Evolutionary conservation across 2,329 filamentous ascomycete species (phyloP), one percentile per base, ranked within the genome.

Genomic region (Zymoseptoria tritici): DNA sequence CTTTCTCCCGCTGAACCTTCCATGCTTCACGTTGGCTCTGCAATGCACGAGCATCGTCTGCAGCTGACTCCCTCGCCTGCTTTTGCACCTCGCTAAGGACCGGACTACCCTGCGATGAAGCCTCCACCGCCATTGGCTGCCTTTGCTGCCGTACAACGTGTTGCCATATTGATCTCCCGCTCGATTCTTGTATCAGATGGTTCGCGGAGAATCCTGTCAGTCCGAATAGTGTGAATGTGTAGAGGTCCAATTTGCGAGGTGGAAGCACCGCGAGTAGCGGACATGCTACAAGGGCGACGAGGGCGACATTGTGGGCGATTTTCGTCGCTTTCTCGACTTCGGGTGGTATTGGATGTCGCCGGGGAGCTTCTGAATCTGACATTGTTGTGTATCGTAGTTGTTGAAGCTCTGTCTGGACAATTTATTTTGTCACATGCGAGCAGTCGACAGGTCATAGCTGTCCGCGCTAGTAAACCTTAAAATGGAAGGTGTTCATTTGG

Each of bases 241-340:
- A 85, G 57, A 82, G 67, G 68, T 86, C 84, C 55, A 87, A 72
- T 72, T 86, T 86, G 52, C 84, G 81, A 0, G 84, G 84, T 9
- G 84, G 84, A 9, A 86, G 72, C 16, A 79, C 68, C 54, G 80
- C 79, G 55, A 86, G 76, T 8, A 80, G 63, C 0, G 84, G 84
- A 60, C 81, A 83, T 54, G 78, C 69, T 20, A 86, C 68, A 26
- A 83, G 71, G 54, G 79, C 75, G 57, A 72, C 75, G 31, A 83
- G 72, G 16, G 82, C 78, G 63, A 77, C 67, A 64, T 77, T 79
- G 70, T 79, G 79, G 9, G 73, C 63, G 29, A 71, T 67, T 46
- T 64, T 63, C 11, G 65, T 64, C 57, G 74, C 74, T 57, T 68
- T 64, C 16, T 63, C 63, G 24, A 63, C 68, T 54, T 71, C 68